Base-by-base conservation (phyloP, 2,329 filamentous ascomycete species). In the Alternaria arborescens region DNA sequence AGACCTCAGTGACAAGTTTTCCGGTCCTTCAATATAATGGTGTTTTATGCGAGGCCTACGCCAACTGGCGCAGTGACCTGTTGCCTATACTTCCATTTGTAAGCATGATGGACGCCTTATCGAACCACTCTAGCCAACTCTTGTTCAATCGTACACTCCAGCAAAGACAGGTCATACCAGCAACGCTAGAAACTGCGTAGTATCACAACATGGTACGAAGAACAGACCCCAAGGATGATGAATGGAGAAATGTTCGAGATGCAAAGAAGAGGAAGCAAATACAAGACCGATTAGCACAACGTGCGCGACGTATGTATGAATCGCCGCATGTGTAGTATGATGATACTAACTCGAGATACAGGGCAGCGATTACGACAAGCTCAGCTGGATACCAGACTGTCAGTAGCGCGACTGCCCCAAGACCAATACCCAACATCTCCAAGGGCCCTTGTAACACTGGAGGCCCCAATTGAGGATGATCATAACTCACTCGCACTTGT, bases 211-310 rank as follows among this genome's bases (percentile, higher is more conserved):
- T 71, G 70, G 64, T 65, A n/a, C 66, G 62, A 26, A 63, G 64
- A 58, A 71, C 65, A 10, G 58, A 59, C 20, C 68, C 70, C 1
- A 68, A 65, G 34, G 69, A 72, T 12, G 72, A 76, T 32, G 58
- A 71, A 26, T 81, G 78, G 78, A 71, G 72, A 36, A 68, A 71
- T 18, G 71, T 79, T 26, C 56, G 73, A 44, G 77, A 80, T 56
- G 71, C 76, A 4, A 77, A 72, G 60, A 75, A 78, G 58, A 68
- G 78, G 40, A 80, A 81, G 65, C 73, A 78, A 51, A 78, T 80
- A n/a, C 78, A 80, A 65, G 78, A 80, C 64, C 69, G 77, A 44
- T 61, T 80, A 42, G 79, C 79, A 24, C 77, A 80, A 61, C 67
- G 78, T 68, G 77, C 77, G 22, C 68, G 77, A 66, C 62, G 77